Base-by-base conservation (phyloP, 139 green algal species). In the Closterium sp. region DNA sequence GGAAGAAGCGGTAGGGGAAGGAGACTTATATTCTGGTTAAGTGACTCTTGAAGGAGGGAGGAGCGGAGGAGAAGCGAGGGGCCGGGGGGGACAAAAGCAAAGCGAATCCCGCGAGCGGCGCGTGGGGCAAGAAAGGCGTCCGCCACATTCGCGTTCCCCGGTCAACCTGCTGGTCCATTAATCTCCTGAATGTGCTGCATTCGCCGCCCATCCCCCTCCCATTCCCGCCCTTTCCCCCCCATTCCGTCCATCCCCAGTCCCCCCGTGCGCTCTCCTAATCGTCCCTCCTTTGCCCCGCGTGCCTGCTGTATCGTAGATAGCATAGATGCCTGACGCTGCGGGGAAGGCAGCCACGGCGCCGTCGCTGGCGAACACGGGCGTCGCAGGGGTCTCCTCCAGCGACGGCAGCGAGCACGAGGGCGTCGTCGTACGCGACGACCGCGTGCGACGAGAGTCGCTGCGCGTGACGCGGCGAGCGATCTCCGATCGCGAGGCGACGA, bases 271-370 rank as follows among this genome's bases (percentile, higher is more conserved):
- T 69, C 43, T 12, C 43, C 43, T 16, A 16, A 2, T 25, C n/a
- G n/a, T n/a, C n/a, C n/a, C n/a, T n/a, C n/a, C n/a, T n/a, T n/a
- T 69, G 12, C 43, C 43, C 9, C 43, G 43, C 85, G 36, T 55
- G 32, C 69, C 34, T 10, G 33, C 33, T 28, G 66, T n/a, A 55
- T 95, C 85, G 91, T 93, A 94, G 21, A 95, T 35, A 0, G 92
- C 92, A 10, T 95, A 95, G 19, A 95, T 30, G 35, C 92, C 92
- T 0, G 92, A 66, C 4, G 69, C 16, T 21, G 89, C 35, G 85
- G 91, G 91, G 34, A 93, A 84, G 21, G 32, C 33, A n/a, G 33
- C 87, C 31, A 90, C 30, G 2, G 86, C 2, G n/a, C 86, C 86
- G 30, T 30, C 33, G 7, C 28, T 33, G 6, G 86, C 86, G 30